Evolutionary conservation across 768 basidiomycete species (phyloP).

Genomic region (Suillus alpinus): DNA sequence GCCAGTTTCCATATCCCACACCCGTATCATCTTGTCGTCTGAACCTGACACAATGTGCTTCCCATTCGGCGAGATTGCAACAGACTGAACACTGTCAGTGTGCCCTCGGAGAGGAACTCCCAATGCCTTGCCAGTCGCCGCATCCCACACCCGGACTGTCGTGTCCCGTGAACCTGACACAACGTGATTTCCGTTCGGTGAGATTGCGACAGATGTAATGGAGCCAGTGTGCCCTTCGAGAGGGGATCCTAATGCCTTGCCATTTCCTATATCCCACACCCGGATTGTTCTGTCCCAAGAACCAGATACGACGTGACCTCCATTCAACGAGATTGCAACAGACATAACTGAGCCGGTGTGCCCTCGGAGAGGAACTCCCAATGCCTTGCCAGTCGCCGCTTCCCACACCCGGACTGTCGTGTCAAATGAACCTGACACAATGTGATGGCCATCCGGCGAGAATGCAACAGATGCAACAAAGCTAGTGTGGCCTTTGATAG

Average conservation of each 20-base stretch:
- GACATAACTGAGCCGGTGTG: slow-evolving; percentile 4
- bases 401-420: slow-evolving; percentile 14
- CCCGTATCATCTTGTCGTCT: not conserved
- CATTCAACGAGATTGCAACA: slow-evolving; percentile 25
- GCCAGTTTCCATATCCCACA: slow-evolving; percentile 11
- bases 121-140: slow-evolving; percentile 16
- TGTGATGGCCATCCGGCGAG: slow-evolving; percentile 3
- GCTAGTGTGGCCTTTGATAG: slow-evolving; percentile 1
- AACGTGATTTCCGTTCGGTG: not conserved
- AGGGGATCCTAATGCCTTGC: not conserved
- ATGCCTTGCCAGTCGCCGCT: not conserved
- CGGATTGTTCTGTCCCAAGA: not conserved
- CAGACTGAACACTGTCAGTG: not conserved
- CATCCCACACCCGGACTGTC: slow-evolving; percentile 12
- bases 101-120: slow-evolving; percentile 11
- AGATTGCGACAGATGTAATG: not conserved
- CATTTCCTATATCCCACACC: too few relatives aligned
- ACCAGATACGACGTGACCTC: slow-evolving; percentile 24
- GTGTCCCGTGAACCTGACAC: slow-evolving; percentile 9
- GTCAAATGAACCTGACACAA: slow-evolving; percentile 14
- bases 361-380: not conserved
- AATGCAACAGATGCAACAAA: not conserved
- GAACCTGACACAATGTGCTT: slow-evolving; percentile 1
- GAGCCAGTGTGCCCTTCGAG: not conserved
- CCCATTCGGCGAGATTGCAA: not conserved